Percentiles rank a stretch among this genome's conserved stretches.
Evolutionary conservation across 2,329 filamentous ascomycete genomes (phyloP).

Genomic region (Aureobasidium subglaciale): DNA sequence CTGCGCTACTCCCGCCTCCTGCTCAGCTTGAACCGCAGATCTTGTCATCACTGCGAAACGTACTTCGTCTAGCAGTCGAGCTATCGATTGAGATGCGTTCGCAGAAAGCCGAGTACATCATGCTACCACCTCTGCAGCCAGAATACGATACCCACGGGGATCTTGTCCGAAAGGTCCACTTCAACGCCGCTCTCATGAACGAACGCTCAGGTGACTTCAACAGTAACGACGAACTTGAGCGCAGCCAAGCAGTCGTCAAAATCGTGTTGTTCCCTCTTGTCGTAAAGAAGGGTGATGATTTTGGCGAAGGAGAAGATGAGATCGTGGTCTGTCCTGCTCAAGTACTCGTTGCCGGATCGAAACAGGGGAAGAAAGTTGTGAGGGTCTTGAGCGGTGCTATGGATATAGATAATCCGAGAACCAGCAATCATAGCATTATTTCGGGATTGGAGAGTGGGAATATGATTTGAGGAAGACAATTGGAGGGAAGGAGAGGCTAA

Average conservation of each 20-base stretch:
- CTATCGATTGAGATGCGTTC: slow-evolving; percentile 96
- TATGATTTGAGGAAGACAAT: not conserved
- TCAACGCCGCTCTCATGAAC: slow-evolving; percentile 93
- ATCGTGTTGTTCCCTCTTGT: slow-evolving; percentile 94
- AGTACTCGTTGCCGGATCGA: slow-evolving; percentile 63
- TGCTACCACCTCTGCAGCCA: slow-evolving; percentile 89
- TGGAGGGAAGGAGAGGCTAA: not conserved
- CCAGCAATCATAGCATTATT: slow-evolving; percentile 25
- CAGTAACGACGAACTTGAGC: slow-evolving; percentile 75
- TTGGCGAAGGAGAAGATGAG: slow-evolving; percentile 82
- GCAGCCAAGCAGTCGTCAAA: slow-evolving; percentile 69
- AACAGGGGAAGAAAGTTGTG: slow-evolving; percentile 41
- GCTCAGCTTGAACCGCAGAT: slow-evolving; percentile 73
- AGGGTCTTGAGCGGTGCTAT: slow-evolving; percentile 44
- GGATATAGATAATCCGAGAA: slow-evolving; percentile 35
- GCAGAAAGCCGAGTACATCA: slow-evolving; percentile 94
- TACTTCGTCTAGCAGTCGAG: slow-evolving; percentile 81
- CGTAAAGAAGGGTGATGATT: slow-evolving; percentile 89
- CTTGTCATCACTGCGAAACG: slow-evolving; percentile 74
- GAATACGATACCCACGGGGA: slow-evolving; percentile 94
- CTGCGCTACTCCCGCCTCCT: slow-evolving; percentile 79
- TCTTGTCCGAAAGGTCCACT: slow-evolving; percentile 75
- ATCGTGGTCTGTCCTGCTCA: slow-evolving; percentile 93
- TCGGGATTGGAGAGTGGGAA: slow-evolving; percentile 5
- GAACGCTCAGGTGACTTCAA: slow-evolving; percentile 68